Evolutionary conservation across 2,329 filamentous ascomycete species (phyloP), one percentile per base, ranked within the genome.

Genomic region (Ustulina deusta): DNA sequence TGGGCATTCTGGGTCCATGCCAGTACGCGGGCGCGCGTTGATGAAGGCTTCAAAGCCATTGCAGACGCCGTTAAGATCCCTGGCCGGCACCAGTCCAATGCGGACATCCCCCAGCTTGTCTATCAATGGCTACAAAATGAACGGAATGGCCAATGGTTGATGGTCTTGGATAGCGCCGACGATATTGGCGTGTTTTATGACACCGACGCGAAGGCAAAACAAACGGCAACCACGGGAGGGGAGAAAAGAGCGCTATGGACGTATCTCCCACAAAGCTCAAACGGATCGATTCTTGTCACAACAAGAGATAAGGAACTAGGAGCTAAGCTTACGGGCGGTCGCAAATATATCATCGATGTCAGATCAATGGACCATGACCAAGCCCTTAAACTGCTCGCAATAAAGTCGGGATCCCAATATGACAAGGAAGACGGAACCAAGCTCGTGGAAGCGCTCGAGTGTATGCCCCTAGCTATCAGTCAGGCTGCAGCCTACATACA

Each of bases 161-260:
- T 81, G 34, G 69, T 82, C 52, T 72, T 82, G 22, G 79, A 82
- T 46, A 81, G 78, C 65, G 79, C 77, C 46, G 79, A 81, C 66
- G 72, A 81, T 69, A 13, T 54, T 36, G 58, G 74, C 7, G 66
- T 78, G 5, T 75, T 79, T 32, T 75, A 76, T 49, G 36, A 69
- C 52, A 48, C 63, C 1, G 66, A 66, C 11, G 27, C 71, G 51
- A 13, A 66, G 13, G 25, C 36, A 63, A 27, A 13, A 2, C 61
- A 66, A 58, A 13, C 10, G 1, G 34, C 29, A n/a, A n/a, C 32
- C 27, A 0, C 25, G 2, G 29, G 7, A 7, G 40, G 29, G 42
- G 27, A 42, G 10, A 56, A 46, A 38, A 66, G 42, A 59, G 51
- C 70, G 1, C 55, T 78, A n/a, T 70, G 57, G 13, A 65, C 66